Conservation (phyloP, 768 basidiomycete genomes). For the Candolleomyces efflorescens region DNA sequence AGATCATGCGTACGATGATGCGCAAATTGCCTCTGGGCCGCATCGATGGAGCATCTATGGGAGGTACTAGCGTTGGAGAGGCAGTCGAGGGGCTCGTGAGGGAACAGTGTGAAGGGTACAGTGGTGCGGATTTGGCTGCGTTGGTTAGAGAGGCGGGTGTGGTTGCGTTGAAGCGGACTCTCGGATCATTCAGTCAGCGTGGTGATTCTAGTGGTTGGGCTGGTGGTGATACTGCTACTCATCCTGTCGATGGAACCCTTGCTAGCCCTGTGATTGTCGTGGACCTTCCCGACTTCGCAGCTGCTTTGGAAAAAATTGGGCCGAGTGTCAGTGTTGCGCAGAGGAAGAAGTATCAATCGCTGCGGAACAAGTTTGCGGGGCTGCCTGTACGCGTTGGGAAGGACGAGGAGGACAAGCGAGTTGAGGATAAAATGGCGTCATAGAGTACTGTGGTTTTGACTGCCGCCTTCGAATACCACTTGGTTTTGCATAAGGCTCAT, state of each 20-base stretch:
- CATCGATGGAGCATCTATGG: background rate
- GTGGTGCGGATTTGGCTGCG: conserved; percentile 87
- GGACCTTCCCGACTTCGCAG: conserved; percentile 59
- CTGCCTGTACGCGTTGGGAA: conserved; percentile 52
- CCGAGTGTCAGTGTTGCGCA: conserved; percentile 85
- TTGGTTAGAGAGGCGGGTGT: conserved; percentile 90
- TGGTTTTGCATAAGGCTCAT: too few species aligned
- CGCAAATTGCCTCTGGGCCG: conserved; percentile 63
- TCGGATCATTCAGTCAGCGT: conserved; percentile 63
- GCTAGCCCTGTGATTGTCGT: conserved; percentile 42
- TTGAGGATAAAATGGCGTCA: conserved; percentile 10
- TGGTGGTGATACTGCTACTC: conserved; percentile 13
- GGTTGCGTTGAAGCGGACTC: conserved; percentile 62
- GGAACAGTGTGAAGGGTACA: conserved; percentile 78
- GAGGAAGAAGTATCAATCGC: conserved; percentile 74
- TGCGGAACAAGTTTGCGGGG: conserved; percentile 83
- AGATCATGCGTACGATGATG: conserved; percentile 77
- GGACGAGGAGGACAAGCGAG: conserved; percentile 36
- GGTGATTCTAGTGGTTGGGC: conserved; percentile 10
- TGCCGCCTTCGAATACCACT: too few species aligned
- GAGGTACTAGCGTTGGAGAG: conserved; percentile 15
- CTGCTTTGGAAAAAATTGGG: conserved; percentile 73
- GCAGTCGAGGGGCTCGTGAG: conserved; percentile 46
- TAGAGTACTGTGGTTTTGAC: too few species aligned
- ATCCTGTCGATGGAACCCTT: conserved; percentile 4